Base-by-base conservation (phyloP, 1,139 yeast species). In the Ogataea hybrid region DNA sequence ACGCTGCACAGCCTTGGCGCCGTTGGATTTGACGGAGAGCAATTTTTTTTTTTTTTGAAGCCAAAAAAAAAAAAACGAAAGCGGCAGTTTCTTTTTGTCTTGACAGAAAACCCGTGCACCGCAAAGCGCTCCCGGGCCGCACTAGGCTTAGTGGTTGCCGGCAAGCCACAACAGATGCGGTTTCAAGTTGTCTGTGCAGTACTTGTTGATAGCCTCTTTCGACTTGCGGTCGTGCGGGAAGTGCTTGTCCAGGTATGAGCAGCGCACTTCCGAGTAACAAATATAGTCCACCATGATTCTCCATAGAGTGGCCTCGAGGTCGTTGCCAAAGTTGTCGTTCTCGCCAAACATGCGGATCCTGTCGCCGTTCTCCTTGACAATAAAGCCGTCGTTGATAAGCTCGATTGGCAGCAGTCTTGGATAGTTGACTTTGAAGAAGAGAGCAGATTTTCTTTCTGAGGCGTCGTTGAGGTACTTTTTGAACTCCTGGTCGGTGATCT, bases 271-370 rank as follows among this genome's bases (percentile, higher is more conserved):
- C 14, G 43, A 48, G 41, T 55, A 38, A 32, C 62, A 58, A 21
- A 56, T 54, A 38, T 58, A 58, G 36, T 58, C 62, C 29, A 54
- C 56, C 58, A 58, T 58, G 11, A 55, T 51, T 39, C 56, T 47
- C 61, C 62, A 58, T 12, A 58, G 35, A 5, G 49, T 46, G 7
- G 43, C 39, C 35, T 58, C 62, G 12, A 57, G 45, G 15, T 47
- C 48, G 6, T 31, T 29, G 9, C 39, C 44, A 31, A 57, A 47
- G 29, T 47, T 48, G 6, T 39, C 31, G 14, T 52, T 50, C 6
- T 53, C 53, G 15, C 58, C 49, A 37, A 58, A 53, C 46, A 59
- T 43, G 28, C 50, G 47, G 22, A 59, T 48, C 25, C 63, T 46
- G 35, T 59, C 62, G 4, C 63, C 63, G 37, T 59, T 57, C 15